Conservation (phyloP, 768 basidiomycete genomes). For the Tulasnella calospora region DNA sequence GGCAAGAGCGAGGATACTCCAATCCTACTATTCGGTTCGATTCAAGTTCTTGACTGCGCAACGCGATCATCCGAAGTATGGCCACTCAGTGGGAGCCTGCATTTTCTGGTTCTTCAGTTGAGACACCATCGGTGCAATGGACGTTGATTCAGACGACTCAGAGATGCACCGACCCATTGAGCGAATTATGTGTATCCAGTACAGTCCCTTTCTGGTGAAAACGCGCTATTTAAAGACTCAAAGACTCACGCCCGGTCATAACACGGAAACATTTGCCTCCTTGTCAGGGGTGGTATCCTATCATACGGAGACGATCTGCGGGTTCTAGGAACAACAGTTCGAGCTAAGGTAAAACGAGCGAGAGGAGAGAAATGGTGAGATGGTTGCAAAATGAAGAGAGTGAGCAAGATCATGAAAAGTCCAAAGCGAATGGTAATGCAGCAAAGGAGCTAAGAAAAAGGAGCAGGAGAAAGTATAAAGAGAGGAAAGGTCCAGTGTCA, state of each 20-base stretch:
- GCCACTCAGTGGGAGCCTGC: neutral
- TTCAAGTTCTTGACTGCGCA: too few relatives aligned
- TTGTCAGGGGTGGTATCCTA: neutral
- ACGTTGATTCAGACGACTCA: neutral
- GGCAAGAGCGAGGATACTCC: constrained; percentile 3
- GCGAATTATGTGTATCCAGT: neutral
- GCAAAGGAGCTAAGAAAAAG: neutral
- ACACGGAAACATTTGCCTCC: neutral
- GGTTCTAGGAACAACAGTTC: neutral
- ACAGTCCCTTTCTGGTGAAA: neutral
- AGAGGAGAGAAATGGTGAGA: neutral
- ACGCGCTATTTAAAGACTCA: neutral
- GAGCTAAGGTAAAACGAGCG: neutral
- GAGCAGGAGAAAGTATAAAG: neutral
- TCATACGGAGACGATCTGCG: neutral
- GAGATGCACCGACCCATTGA: neutral
- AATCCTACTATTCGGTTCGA: neutral
- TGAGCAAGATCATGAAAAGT: neutral
- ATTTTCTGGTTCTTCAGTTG: neutral
- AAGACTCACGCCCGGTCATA: neutral
- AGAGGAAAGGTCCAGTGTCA: constrained; percentile 7
- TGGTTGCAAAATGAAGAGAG: neutral
- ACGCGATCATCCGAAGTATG: neutral
- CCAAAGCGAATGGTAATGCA: neutral
- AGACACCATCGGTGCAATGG: neutral